These are phyloP conservation scores for Lonicera japonica DNA, from an alignment of 129 eudicot species.

Conservation along the genomic window DNA sequence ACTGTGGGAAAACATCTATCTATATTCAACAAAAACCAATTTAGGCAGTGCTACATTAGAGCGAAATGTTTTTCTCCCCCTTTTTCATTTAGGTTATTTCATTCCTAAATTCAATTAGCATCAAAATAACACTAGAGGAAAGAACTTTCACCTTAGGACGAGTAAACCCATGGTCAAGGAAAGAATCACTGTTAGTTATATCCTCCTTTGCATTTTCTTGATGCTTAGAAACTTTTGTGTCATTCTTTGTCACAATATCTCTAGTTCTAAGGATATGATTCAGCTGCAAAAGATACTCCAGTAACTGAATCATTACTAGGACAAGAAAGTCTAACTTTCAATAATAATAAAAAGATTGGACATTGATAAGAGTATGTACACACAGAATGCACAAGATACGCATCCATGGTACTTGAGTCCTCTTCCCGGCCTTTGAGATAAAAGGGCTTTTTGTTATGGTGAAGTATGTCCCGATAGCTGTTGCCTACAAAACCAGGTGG, in stretches of 20 bases:
- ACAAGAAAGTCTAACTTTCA: constrained; percentile 9
- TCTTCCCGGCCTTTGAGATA: constrained; percentile 81
- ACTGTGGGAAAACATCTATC: no score
- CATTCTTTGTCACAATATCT: constrained; percentile 67
- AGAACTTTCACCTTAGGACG: constrained; percentile 69
- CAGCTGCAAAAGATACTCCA: constrained; percentile 47
- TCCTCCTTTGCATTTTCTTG: constrained; percentile 39
- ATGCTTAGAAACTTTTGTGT: constrained; percentile 51
- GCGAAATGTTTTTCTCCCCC: no score
- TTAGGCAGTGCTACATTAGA: no score
- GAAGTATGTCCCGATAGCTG: constrained; percentile 87
- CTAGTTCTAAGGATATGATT: constrained; percentile 73
- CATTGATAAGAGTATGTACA: constrained; percentile 17
- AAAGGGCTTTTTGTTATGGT: constrained; percentile 88
- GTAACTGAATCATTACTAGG: background rate
- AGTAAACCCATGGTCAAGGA: constrained; percentile 79
- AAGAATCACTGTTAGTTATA: constrained; percentile 28
- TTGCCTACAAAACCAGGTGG: constrained; percentile 37
- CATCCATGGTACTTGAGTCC: constrained; percentile 80
- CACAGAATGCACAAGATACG: constrained; percentile 81
- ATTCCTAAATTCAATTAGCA: background rate
- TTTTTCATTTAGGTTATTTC: no score
- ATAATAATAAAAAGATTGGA: background rate
- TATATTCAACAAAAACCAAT: no score
- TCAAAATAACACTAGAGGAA: background rate